phyloP scores from a whole-genome alignment of 2,329 filamentous ascomycete genomes.

The Botrytis porri region DNA sequence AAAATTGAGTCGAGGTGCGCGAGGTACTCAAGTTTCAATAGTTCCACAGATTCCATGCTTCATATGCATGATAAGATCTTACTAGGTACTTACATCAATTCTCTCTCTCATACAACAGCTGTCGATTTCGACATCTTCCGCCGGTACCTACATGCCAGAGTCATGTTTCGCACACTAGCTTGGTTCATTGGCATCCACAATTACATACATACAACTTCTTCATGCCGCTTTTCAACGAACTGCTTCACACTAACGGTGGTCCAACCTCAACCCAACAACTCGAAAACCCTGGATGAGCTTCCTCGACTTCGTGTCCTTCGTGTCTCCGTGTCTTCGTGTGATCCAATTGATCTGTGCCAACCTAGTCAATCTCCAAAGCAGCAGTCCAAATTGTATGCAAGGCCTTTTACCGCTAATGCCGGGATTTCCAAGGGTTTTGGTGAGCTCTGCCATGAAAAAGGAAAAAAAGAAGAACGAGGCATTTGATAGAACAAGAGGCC shows the following conservation, averaged over 20 bases:
- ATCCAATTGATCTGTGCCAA: constrained; percentile 19
- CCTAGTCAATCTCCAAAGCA: constrained; percentile 12
- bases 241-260: neutral
- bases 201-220: neutral
- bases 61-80: neutral
- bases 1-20: neutral
- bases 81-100: neutral
- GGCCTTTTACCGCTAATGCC: constrained; percentile 9
- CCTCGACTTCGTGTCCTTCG: neutral
- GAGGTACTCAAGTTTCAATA: neutral
- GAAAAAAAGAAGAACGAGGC: neutral
- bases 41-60: neutral
- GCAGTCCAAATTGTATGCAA: constrained; percentile 10
- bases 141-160: neutral
- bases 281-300: neutral
- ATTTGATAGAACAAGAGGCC: constrained; percentile 4
- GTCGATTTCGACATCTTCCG: neutral
- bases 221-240: constrained; percentile 4
- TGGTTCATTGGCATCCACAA: neutral
- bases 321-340: neutral
- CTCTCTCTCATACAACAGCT: neutral
- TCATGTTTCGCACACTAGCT: neutral
- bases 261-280: neutral
- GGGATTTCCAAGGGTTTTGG: constrained; percentile 6
- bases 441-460: constrained; percentile 5